These are phyloP conservation scores for Ganoderma multipileum DNA, from an alignment of 1,284 basidiomycete species.

Conservation along the genomic window DNA sequence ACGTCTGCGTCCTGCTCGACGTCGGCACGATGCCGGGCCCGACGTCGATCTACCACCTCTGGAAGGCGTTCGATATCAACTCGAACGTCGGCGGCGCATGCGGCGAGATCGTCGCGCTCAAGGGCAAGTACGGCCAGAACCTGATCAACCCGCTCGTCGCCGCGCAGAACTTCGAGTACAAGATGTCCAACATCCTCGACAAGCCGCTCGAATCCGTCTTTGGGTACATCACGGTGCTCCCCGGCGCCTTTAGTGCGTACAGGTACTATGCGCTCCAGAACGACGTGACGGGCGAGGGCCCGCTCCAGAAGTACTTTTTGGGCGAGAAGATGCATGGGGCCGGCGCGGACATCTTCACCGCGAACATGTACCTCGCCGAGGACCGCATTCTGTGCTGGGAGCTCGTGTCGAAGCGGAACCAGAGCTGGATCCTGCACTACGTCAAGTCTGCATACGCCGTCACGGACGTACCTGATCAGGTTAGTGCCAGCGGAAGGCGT, in stretches of 20 bases:
- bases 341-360: constrained; percentile 89
- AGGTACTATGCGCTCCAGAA: constrained; percentile 93
- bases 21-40: constrained; percentile 94
- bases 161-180: constrained; percentile 96
- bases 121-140: constrained; percentile 82
- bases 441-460: constrained; percentile 92
- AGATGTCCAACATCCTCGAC: constrained; percentile 94
- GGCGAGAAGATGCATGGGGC: constrained; percentile 94
- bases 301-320: constrained; percentile 93
- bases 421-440: constrained; percentile 91
- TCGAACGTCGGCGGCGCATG: constrained; percentile 96
- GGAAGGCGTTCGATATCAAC: constrained; percentile 98
- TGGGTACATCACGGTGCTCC: constrained; percentile 92
- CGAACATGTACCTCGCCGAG: constrained; percentile 96
- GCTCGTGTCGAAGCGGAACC: constrained; percentile 86
- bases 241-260: constrained; percentile 94
- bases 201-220: constrained; percentile 89
- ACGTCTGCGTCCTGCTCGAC: constrained; percentile 94
- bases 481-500: constrained; percentile 41
- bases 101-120: constrained; percentile 95
- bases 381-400: constrained; percentile 96
- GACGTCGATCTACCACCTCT: constrained; percentile 92
- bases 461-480: constrained; percentile 92
- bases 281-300: constrained; percentile 82
- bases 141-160: constrained; percentile 88